A percentile compares a stretch with the other conserved stretches of the same genome.
Conservation (phyloP, 768 basidiomycete genomes). For the Xerocomellus intermedius region DNA sequence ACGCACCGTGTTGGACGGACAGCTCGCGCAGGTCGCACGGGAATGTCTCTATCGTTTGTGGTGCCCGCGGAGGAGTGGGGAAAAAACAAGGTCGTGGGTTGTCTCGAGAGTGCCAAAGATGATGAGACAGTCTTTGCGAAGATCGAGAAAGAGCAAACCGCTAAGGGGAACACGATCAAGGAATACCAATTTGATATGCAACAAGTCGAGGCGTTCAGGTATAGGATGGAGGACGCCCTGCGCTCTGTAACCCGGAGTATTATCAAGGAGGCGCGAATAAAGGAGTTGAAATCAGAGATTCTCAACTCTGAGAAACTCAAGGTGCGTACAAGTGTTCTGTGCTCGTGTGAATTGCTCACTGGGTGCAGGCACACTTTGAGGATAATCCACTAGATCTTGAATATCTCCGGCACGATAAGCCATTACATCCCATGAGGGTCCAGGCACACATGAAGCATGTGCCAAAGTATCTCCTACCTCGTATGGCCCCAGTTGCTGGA, state of each 20-base stretch:
- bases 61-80: slow-evolving; percentile 69
- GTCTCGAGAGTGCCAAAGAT: slow-evolving; percentile 62
- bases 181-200: slow-evolving; percentile 95
- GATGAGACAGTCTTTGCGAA: slow-evolving; percentile 68
- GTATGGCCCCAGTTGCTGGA: slow-evolving; percentile 51
- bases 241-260: slow-evolving; percentile 82
- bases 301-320: slow-evolving; percentile 96
- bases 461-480: slow-evolving; percentile 88
- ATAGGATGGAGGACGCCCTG: slow-evolving; percentile 96
- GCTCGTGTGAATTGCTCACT: not conserved
- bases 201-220: slow-evolving; percentile 95
- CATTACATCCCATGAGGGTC: slow-evolving; percentile 83
- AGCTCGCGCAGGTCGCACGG: slow-evolving; percentile 91
- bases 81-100: slow-evolving; percentile 70
- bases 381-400: slow-evolving; percentile 94
- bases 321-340: slow-evolving; percentile 43
- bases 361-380: slow-evolving; percentile 87
- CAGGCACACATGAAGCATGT: slow-evolving; percentile 97
- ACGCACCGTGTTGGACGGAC: slow-evolving; percentile 96
- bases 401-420: slow-evolving; percentile 91
- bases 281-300: slow-evolving; percentile 91
- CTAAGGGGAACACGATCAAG: slow-evolving; percentile 55
- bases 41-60: slow-evolving; percentile 88
- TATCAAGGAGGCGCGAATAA: slow-evolving; percentile 87
- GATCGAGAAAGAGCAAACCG: slow-evolving; percentile 75